Evolutionary conservation across 768 basidiomycete species (phyloP).

Genomic region (Lactifluus hygrophoroides): DNA sequence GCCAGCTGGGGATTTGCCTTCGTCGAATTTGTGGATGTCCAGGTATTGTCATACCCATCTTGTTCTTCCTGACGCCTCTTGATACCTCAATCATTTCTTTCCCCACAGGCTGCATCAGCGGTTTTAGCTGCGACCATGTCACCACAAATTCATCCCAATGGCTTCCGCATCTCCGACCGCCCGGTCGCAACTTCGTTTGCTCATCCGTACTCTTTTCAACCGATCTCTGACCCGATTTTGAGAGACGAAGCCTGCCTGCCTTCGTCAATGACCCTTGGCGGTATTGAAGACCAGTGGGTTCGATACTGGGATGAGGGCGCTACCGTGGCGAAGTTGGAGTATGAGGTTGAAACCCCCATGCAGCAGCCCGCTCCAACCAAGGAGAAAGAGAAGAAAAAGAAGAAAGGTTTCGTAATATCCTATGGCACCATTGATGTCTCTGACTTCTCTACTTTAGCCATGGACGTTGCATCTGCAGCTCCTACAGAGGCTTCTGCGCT

Average conservation of each 20-base stretch:
- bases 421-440: background rate
- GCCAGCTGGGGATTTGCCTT: constrained; percentile 93
- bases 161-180: constrained; percentile 84
- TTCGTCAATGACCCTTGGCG: constrained; percentile 61
- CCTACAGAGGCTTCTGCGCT: constrained; percentile 50
- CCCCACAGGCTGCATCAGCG: constrained; percentile 64
- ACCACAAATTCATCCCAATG: constrained; percentile 78
- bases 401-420: constrained; percentile 38
- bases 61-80: background rate
- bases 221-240: constrained; percentile 61
- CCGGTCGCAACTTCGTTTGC: constrained; percentile 92
- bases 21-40: constrained; percentile 80
- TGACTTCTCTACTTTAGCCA: background rate
- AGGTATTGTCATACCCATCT: constrained; percentile 39
- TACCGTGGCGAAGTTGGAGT: constrained; percentile 65
- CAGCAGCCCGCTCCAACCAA: constrained; percentile 35
- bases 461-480: background rate
- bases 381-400: constrained; percentile 55
- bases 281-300: constrained; percentile 64
- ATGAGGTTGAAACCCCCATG: constrained; percentile 59
- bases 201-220: constrained; percentile 84
- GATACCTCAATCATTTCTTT: constrained; percentile 15
- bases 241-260: constrained; percentile 70
- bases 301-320: constrained; percentile 91
- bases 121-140: constrained; percentile 86